These are phyloP conservation scores for Cetraspora pellucida DNA, from an alignment of 192 early-diverging fungal species.

Conservation along the genomic window DNA sequence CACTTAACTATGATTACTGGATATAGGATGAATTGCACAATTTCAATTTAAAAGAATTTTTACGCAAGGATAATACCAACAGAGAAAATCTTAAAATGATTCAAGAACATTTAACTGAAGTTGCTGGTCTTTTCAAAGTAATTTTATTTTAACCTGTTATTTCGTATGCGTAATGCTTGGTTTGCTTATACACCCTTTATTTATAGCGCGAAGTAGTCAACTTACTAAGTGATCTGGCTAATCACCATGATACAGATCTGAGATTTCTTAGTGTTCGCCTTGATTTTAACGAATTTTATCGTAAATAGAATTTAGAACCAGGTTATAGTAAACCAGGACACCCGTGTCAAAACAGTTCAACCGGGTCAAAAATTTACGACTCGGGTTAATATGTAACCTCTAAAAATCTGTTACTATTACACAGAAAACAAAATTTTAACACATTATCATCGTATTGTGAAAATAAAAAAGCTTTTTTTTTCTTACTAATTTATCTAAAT, in stretches of 20 bases:
- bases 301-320: too few relatives aligned
- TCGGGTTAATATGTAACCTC: too few relatives aligned
- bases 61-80: constrained; percentile 36
- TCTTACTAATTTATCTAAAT: too few relatives aligned
- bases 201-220: constrained; percentile 56
- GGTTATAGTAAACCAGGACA: too few relatives aligned
- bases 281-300: constrained; percentile 81
- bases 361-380: too few relatives aligned
- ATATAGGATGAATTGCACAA: constrained; percentile 52
- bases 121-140: constrained; percentile 43
- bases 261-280: constrained; percentile 74
- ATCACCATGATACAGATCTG: constrained; percentile 70
- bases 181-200: constrained; percentile 23
- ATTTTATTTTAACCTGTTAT: background rate
- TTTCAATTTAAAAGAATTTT: constrained; percentile 48
- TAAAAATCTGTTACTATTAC: too few relatives aligned
- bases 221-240: constrained; percentile 58
- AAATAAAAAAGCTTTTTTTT: too few relatives aligned
- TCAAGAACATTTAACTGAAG: constrained; percentile 25
- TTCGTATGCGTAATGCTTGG: background rate
- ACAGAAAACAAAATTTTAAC: too few relatives aligned
- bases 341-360: too few relatives aligned
- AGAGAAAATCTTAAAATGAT: constrained; percentile 33
- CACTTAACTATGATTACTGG: background rate
- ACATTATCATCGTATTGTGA: too few relatives aligned